Conservation (phyloP, 2,329 filamentous ascomycete species). For the Colletotrichum sp. region DNA sequence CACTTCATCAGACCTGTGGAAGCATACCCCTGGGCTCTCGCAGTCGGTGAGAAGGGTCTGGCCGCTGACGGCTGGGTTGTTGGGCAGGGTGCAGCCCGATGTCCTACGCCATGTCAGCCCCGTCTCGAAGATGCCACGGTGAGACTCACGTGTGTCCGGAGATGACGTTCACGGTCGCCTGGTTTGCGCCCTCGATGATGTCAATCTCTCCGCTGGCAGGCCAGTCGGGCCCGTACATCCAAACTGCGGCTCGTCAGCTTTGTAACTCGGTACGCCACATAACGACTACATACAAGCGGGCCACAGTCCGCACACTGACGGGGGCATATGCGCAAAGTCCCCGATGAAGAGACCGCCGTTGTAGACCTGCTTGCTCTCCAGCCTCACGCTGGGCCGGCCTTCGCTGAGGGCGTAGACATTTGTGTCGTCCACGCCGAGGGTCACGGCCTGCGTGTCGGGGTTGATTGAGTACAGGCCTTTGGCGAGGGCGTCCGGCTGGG, state of each 20-base stretch:
- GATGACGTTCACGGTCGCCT: constrained; percentile 62
- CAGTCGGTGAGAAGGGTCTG: constrained; percentile 26
- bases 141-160: constrained; percentile 61
- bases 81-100: constrained; percentile 31
- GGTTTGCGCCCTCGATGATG: constrained; percentile 74
- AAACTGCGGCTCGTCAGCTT: constrained; percentile 41
- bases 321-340: constrained; percentile 77
- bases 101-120: constrained; percentile 24
- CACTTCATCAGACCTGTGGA: neutral
- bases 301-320: constrained; percentile 74
- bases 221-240: constrained; percentile 63
- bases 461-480: constrained; percentile 48
- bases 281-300: constrained; percentile 63
- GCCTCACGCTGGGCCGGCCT: constrained; percentile 66
- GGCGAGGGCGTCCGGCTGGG: constrained; percentile 40
- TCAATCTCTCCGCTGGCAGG: constrained; percentile 70
- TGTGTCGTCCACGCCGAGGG: constrained; percentile 48
- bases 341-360: constrained; percentile 72
- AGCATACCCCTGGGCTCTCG: constrained; percentile 22
- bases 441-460: constrained; percentile 44
- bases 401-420: constrained; percentile 39
- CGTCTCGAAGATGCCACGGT: neutral
- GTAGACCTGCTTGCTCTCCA: constrained; percentile 69
- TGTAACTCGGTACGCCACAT: too few relatives aligned
- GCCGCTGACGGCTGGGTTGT: constrained; percentile 23